Evolutionary conservation across 345 rosid species (phyloP), one percentile per base, ranked within the genome.

Genomic region (Camelina neglecta): DNA sequence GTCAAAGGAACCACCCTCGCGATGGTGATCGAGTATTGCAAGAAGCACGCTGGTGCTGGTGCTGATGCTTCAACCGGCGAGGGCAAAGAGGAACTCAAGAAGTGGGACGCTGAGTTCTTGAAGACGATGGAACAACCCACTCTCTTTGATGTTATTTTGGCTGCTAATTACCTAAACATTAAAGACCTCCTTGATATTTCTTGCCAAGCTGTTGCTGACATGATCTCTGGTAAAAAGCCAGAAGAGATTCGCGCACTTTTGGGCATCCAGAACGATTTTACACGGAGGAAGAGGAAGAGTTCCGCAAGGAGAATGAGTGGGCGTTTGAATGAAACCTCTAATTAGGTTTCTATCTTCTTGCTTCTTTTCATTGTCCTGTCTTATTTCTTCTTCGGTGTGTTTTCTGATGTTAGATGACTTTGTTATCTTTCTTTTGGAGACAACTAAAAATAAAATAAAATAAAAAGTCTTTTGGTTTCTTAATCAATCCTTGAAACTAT

Each of bases 91-190:
- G 84, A 80, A 0, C 71, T 86, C 60, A 81, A 81, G 76, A 38
- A 36, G 42, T 89, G 88, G 88, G 95, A 91, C 65, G 73, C 85
- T 15, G 87, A 88, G 0, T 91, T 91, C 75, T 72, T 85, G 83
- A 73, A 77, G 11, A 2, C 11, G 5, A 84, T 85, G 11, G 95
- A 86, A 7, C 77, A 76, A 54, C 79, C 73, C 41, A 85, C 85
- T 12, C 84, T 89, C 41, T 83, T 77, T 26, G 86, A 85, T 31
- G 81, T 91, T 49, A 81, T 85, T 41, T 55, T 74, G 66, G 93
- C 90, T 16, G 88, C 91, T 8, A 85, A 86, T 83, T 88, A 82
- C 62, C 33, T 91, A 67, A 79, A 82, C 76, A 73, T 86, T 72
- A 80, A 74, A 80, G 64, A 72, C 2, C 63, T 89, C 63, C 75